Conservation (phyloP, 2,329 filamentous ascomycete genomes). For the Phoma sp. region DNA sequence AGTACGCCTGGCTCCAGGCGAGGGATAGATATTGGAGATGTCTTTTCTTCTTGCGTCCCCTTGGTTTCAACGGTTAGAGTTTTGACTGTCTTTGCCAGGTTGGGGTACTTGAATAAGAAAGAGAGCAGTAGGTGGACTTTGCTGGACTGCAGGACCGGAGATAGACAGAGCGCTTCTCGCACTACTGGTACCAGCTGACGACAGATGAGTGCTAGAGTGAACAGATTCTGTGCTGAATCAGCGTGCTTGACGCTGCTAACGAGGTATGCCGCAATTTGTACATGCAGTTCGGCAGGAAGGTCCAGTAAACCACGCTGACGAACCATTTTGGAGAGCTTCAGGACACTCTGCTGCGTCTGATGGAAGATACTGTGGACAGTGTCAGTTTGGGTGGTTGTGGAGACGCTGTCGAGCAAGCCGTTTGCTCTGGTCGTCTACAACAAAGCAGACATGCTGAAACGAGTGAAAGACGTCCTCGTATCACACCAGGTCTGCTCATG, state of each 20-base stretch:
- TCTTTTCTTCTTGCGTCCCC: not conserved
- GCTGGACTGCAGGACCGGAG: slow-evolving; percentile 7
- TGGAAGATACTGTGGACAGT: too few relatives aligned
- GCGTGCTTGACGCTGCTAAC: not conserved
- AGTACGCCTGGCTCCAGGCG: not conserved
- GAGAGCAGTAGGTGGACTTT: not conserved
- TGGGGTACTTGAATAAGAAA: not conserved
- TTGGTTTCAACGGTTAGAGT: slow-evolving; percentile 5
- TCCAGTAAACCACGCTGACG: not conserved
- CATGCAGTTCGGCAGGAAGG: slow-evolving; percentile 1
- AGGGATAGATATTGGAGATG: not conserved
- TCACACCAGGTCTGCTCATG: not conserved
- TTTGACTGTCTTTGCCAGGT: not conserved
- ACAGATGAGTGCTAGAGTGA: slow-evolving; percentile 1
- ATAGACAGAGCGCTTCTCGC: not conserved
- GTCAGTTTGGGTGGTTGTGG: not conserved
- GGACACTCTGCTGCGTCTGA: not conserved
- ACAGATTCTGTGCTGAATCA: not conserved
- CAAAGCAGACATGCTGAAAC: not conserved
- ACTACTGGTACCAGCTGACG: not conserved
- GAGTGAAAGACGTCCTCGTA: not conserved
- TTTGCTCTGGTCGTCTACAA: not conserved
- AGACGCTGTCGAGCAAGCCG: not conserved
- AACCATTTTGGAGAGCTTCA: not conserved
- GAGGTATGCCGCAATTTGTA: not conserved